Base-by-base conservation (phyloP, 106 monocot genomes). In the Acorus calamus region DNA sequence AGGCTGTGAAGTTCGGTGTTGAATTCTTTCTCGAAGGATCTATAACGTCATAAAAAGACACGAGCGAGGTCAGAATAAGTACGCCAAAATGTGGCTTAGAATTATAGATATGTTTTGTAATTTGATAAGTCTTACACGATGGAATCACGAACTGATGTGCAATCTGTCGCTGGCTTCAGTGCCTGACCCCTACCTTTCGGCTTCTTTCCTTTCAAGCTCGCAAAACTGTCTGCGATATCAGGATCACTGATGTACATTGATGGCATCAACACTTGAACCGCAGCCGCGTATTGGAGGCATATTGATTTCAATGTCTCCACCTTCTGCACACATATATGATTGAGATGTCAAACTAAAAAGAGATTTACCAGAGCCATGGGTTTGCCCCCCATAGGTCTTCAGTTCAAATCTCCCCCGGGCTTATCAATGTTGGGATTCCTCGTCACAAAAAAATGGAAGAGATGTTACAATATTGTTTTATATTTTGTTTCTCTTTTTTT, bases 251-350 rank as follows among this genome's bases (percentile, higher is more conserved):
- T 53, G 55, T 67, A 74, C 7, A 87, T 68, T n/a, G 92, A 85
- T 47, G 92, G 92, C 57, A 99, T 65, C 59, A 99, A 66, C 49
- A 92, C 48, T 56, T 99, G 92, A 14, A 88, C 73, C 46, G 98
- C 83, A 14, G 83, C 60, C 11, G 92, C 80, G 69, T 99, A 99
- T 56, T 81, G 85, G 43, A 99, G 92, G 70, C 98, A 99, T 66
- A 99, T 52, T 58, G 81, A 72, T 56, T 92, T 99, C 50, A 99
- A 73, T 60, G 83, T 99, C 86, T 99, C 98, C 56, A 99, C 62
- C 64, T 88, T 99, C 98, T 99, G 98, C 71, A 78, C 71, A 78
- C 55, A 10, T 49, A 11, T 11, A 62, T 53, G 42, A 59, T 44
- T 28, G 28, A 28, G 28, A 28, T 28, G 28, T 28, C 28, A 28